Base-by-base conservation (phyloP, 305 asterid species). In the Fraxinus xanthoxyloides region DNA sequence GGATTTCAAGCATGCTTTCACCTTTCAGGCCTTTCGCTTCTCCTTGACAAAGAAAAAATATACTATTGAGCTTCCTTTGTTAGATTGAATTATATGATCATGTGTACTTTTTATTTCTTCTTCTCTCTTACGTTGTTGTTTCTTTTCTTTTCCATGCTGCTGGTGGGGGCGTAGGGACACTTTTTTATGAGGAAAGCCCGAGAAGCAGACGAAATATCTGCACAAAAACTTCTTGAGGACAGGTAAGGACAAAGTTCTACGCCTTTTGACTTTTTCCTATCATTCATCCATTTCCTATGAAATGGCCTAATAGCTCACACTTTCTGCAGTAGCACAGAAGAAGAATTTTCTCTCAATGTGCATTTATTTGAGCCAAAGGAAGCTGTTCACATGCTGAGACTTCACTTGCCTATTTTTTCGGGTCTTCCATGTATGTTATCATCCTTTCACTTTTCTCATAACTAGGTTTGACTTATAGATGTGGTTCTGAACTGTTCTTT, bases 201-300 rank as follows among this genome's bases (percentile, higher is more conserved):
- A 75, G 97, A 92, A 85, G 93, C 95, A 85, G 92, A 95, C 83
- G 97, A 94, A 85, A 74, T 81, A 80, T 93, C 99, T 80, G 79
- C 91, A 73, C 78, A 87, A 77, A 89, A 84, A 84, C 92, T 94
- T 84, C 82, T 84, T 30, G 84, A 84, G 56, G 78, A 84, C 87
- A 92, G 97, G 99, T 94, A 65, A 80, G 87, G 32, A 78, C 80
- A 79, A 67, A 72, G 32, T 24, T 43, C 56, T 81, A 1, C 72
- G 7, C 69, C 78, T 79, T 80, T 15, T 76, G 76, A 61, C 75
- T 75, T 78, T 48, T 40, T 48, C 73, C 76, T 43, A 72, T 72
- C 78, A 87, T 81, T 82, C 59, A 51, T 40, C 77, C 36, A 30
- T 78, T 79, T 73, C 76, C 24, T 38, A 40, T 24, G 67, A 77